These are phyloP conservation scores for Canna indica DNA, from an alignment of 176 grass and related monocot species.

Conservation along the genomic window DNA sequence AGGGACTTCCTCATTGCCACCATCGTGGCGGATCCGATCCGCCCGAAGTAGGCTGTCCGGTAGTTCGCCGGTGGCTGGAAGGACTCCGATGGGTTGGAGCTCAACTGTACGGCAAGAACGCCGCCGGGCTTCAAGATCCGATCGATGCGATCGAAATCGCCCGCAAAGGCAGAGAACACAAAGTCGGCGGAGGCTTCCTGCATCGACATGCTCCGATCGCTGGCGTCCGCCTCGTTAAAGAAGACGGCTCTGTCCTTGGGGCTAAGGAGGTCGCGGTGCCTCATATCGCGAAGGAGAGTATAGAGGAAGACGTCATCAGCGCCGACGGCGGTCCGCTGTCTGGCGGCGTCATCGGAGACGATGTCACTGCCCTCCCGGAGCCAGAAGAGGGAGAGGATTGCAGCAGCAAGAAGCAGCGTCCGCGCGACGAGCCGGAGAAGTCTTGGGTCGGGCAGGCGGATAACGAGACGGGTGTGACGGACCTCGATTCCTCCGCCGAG, in stretches of 20 bases:
- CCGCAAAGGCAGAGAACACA: slow-evolving; percentile 18
- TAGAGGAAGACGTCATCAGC: slow-evolving; percentile 9
- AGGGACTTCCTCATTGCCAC: slow-evolving; percentile 25
- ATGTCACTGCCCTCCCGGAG: slow-evolving; percentile 9
- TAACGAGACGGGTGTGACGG: not conserved
- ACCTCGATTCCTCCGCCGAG: not conserved
- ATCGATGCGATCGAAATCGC: slow-evolving; percentile 13
- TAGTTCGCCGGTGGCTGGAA: slow-evolving; percentile 31
- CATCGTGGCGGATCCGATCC: slow-evolving; percentile 6
- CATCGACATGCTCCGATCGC: not conserved
- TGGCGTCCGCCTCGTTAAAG: slow-evolving; percentile 19
- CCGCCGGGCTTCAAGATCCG: slow-evolving; percentile 26
- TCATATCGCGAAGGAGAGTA: slow-evolving; percentile 22
- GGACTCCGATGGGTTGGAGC: slow-evolving; percentile 1
- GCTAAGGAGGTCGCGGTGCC: slow-evolving; percentile 22
- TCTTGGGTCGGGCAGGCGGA: slow-evolving; percentile 14
- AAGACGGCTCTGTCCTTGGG: slow-evolving; percentile 13
- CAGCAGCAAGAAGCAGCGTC: slow-evolving; percentile 23
- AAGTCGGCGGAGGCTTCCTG: slow-evolving; percentile 24
- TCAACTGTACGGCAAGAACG: slow-evolving; percentile 17
- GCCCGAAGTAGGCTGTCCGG: slow-evolving; percentile 19
- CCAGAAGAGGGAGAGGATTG: slow-evolving; percentile 28
- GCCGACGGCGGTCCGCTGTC: not conserved
- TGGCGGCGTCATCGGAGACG: not conserved
- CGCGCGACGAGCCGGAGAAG: slow-evolving; percentile 21